Evolutionary conservation across 352 stramenopile species (phyloP).

Genomic region (Pythium monospermum): DNA sequence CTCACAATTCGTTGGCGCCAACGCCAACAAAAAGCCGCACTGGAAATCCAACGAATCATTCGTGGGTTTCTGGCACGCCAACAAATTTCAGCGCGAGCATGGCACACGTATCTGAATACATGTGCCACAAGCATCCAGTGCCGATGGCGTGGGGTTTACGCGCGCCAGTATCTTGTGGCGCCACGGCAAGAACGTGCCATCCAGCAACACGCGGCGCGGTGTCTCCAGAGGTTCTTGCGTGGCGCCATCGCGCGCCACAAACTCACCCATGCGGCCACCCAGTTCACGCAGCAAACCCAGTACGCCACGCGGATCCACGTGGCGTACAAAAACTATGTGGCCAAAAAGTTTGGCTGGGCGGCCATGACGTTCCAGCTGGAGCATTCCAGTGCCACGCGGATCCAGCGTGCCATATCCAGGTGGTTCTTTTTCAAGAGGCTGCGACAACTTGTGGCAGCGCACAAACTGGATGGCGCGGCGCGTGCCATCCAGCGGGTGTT

Average conservation of each 20-base stretch:
- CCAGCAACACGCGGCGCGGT: slow-evolving; percentile 25
- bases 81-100: slow-evolving; percentile 8
- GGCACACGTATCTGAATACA: background rate
- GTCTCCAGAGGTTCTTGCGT: slow-evolving; percentile 38
- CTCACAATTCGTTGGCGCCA: background rate
- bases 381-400: slow-evolving; percentile 31
- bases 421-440: slow-evolving; percentile 32
- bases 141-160: slow-evolving; percentile 25
- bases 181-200: slow-evolving; percentile 10
- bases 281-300: slow-evolving; percentile 13
- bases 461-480: slow-evolving; percentile 21
- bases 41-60: slow-evolving; percentile 19
- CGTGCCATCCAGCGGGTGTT: slow-evolving; percentile 24
- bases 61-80: slow-evolving; percentile 22
- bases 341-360: slow-evolving; percentile 63
- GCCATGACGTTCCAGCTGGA: slow-evolving; percentile 32
- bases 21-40: slow-evolving; percentile 8
- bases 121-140: slow-evolving; percentile 18
- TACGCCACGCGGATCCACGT: slow-evolving; percentile 31
- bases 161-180: background rate
- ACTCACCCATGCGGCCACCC: slow-evolving; percentile 12
- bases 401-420: slow-evolving; percentile 25
- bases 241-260: slow-evolving; percentile 22
- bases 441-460: slow-evolving; percentile 3
- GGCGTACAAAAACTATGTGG: slow-evolving; percentile 55